Evolutionary conservation across 768 basidiomycete genomes (phyloP), one percentile per base, ranked within the genome.

Genomic region (Auriculariales sp.): DNA sequence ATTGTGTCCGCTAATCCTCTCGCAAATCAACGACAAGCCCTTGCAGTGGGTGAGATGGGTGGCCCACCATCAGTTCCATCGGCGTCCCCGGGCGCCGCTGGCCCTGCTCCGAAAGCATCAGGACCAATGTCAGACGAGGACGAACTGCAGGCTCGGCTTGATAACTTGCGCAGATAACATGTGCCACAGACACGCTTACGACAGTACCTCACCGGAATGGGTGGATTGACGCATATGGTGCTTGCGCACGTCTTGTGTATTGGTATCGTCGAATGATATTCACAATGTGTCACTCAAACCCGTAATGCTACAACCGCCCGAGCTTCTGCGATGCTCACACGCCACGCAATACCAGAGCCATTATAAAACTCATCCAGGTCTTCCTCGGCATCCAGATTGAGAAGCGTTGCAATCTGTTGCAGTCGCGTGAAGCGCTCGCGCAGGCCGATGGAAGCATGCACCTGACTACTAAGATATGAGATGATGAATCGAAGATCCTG

Each of bases 331-430:
- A 78, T 70, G 54, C 73, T 82, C 49, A 93, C 61, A 58, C 82
- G 83, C 90, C 90, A 94, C 11, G 79, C 74, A 54, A 95, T 90
- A 17, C 93, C 93, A 3, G 90, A 93, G 48, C 85, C 79, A 55
- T 84, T 88, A 64, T 91, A 97, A 62, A 97, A 95, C 49, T 93
- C 89, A 55, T 93, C 86, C 3, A 92, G 81, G 56, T 92, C 89
- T 64, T 95, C 93, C 56, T 94, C 92, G 91, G 35, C 14, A 59
- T 95, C 92, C 34, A 97, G 69, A 63, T 95, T 98, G 32, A 99
- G 66, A 28, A 98, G 65, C 3, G 85, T 95, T 12, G 88, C 84
- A 53, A 98, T 85, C 63, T 98, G 95, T 60, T 95, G 92, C 53
- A 99, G 63, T 24, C 95, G 73, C 22, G 82, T 66, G 59, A 98